phyloP scores from a whole-genome alignment of 225 moss, liverwort and hornwort genomes.

The Ulota crispa region DNA sequence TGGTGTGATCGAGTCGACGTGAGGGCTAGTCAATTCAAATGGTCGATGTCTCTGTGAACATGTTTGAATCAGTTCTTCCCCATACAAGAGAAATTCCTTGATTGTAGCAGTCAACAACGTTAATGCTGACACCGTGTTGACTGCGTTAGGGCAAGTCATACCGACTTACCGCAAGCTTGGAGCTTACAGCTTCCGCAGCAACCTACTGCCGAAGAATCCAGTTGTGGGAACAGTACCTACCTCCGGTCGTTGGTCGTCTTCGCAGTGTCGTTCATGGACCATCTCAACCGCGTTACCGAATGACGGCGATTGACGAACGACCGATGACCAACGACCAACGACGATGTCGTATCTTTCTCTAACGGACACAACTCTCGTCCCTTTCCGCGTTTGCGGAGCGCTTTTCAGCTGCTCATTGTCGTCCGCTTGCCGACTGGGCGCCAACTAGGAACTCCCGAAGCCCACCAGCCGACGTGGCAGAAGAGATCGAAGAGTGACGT shows the following conservation, averaged over 20 bases:
- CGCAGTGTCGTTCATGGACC: too few species aligned
- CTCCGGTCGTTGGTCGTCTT: not conserved
- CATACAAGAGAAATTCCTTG: not conserved
- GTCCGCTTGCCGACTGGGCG: not conserved
- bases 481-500: not conserved
- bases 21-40: conserved; percentile 8
- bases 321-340: not conserved
- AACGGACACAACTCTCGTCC: not conserved
- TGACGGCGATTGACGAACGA: too few species aligned
- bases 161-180: conserved; percentile 21
- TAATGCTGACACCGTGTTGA: conserved; percentile 32
- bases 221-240: too few species aligned
- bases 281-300: conserved; percentile 5
- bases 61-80: not conserved
- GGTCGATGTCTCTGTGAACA: not conserved
- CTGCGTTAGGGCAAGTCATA: not conserved
- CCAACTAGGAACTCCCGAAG: not conserved
- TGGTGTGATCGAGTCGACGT: not conserved
- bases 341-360: not conserved
- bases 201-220: not conserved
- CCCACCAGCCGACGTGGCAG: not conserved
- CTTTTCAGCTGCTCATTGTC: too few species aligned
- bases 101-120: not conserved
- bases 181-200: not conserved
- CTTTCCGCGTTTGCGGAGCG: not conserved